Conservation (phyloP, 805 yeast species). For the Nakazawaea pomicola region DNA sequence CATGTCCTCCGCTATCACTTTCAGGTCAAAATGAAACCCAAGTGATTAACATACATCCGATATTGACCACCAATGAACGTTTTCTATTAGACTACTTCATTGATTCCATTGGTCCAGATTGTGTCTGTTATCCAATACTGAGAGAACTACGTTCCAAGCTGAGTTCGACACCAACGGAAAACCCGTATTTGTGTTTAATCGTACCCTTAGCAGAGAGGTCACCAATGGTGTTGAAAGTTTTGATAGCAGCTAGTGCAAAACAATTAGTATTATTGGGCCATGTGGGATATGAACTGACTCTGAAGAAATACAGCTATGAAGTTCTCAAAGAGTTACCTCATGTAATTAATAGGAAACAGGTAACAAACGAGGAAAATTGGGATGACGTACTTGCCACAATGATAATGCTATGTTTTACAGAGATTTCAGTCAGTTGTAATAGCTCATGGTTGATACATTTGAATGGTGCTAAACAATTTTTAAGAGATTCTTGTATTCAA, state of each 20-base stretch:
- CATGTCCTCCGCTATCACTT: background rate
- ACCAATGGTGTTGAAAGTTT: constrained; percentile 26
- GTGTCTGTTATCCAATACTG: constrained; percentile 32
- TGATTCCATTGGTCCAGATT: constrained; percentile 31
- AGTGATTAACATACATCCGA: too few relatives aligned
- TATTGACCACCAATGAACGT: constrained; percentile 17
- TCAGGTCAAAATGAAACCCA: too few relatives aligned
- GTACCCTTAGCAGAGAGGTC: constrained; percentile 33
- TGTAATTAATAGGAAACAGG: constrained; percentile 23
- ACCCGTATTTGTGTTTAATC: constrained; percentile 33
- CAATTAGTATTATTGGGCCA: constrained; percentile 28
- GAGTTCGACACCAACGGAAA: constrained; percentile 20
- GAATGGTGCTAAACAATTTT: constrained; percentile 32
- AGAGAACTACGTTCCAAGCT: constrained; percentile 14
- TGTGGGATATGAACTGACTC: constrained; percentile 21
- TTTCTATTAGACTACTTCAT: constrained; percentile 28
- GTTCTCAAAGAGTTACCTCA: constrained; percentile 27
- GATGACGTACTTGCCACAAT: constrained; percentile 36
- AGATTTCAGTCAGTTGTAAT: constrained; percentile 36
- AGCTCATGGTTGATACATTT: constrained; percentile 32
- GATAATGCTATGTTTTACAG: constrained; percentile 34
- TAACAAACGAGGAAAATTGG: constrained; percentile 25
- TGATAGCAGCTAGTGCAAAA: constrained; percentile 33
- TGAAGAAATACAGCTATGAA: constrained; percentile 23
- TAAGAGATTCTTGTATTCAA: constrained; percentile 22